Evolutionary conservation across 1,284 basidiomycete genomes (phyloP), one percentile per base, ranked within the genome.

Genomic region (Tylopilus sp.): DNA sequence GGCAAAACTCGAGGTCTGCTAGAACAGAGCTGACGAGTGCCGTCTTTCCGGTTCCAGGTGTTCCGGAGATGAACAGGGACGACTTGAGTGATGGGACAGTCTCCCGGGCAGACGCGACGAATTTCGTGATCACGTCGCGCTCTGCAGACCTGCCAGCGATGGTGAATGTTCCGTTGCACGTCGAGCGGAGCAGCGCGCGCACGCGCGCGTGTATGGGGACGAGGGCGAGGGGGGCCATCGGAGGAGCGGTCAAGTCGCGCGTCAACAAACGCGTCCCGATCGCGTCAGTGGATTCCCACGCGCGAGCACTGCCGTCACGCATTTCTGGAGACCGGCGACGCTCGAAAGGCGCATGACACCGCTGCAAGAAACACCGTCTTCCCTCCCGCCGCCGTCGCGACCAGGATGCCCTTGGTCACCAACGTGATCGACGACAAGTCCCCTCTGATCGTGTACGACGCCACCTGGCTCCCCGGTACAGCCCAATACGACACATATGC

Each of bases 31-130:
- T 88, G 31, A 92, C 82, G 10, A 92, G 74, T 0, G 89, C 90
- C 2, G 90, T 92, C 73, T 92, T 92, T 26, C 89, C 90, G 7
- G 88, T 88, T 1, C 89, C 90, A 15, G 90, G 89, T 1, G 86
- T 78, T 28, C 89, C 89, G 17, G 89, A 91, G 48, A 92, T 83
- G 66, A 90, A 92, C 49, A 92, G 74, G 28, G 78, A 76, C 17
- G 70, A 57, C 47, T 65, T 64, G 31, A 64, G 56, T 61, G 43
- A 83, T 58, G 67, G 84, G 82, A 6, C 74, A 69, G 43, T 26
- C 11, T 44, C 47, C 1, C 35, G 29, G 20, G 63, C 54, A 9
- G 63, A 64, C 24, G 72, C 65, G 57, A 90, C 65, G 69, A 90
- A 91, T n/a, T 74, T 62, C 14, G 72, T 65, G 62, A 90, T 83